Evolutionary conservation across 1,284 basidiomycete species (phyloP).

Genomic region (Irpex sp.): DNA sequence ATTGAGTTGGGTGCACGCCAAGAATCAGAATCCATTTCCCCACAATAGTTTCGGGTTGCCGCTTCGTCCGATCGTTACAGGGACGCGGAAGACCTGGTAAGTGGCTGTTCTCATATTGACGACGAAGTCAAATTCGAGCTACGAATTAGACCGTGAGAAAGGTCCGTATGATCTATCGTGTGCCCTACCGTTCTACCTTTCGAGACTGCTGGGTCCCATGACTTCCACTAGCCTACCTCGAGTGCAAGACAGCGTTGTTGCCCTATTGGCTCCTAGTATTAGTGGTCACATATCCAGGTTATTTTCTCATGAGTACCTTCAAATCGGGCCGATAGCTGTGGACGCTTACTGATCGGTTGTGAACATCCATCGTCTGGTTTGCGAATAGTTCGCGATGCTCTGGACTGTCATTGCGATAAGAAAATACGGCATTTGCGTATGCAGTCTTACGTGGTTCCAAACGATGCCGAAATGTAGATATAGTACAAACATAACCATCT

Average conservation of each 20-base stretch:
- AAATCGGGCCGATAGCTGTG: neutral
- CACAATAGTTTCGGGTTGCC: neutral
- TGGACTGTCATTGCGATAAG: too few relatives aligned
- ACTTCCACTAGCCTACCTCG: neutral
- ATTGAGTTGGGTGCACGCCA: neutral
- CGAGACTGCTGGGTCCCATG: neutral
- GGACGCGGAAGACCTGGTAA: neutral
- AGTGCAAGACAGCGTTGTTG: neutral
- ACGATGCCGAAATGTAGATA: too few relatives aligned
- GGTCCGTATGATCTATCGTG: neutral
- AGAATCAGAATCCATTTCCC: neutral
- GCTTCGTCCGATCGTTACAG: neutral
- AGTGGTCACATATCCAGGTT: neutral
- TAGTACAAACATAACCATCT: too few relatives aligned
- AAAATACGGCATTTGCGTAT: too few relatives aligned
- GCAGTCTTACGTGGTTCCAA: too few relatives aligned
- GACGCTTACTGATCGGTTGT: neutral
- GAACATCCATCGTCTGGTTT: neutral
- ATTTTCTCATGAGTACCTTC: neutral
- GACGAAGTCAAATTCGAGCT: neutral
- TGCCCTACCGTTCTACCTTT: neutral
- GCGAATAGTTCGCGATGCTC: too few relatives aligned
- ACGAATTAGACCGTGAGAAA: neutral
- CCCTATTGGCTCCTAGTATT: neutral
- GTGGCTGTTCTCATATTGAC: neutral